These are phyloP conservation scores for Spathaspora arborariae DNA, from an alignment of 805 yeast genomes.

Conservation along the genomic window DNA sequence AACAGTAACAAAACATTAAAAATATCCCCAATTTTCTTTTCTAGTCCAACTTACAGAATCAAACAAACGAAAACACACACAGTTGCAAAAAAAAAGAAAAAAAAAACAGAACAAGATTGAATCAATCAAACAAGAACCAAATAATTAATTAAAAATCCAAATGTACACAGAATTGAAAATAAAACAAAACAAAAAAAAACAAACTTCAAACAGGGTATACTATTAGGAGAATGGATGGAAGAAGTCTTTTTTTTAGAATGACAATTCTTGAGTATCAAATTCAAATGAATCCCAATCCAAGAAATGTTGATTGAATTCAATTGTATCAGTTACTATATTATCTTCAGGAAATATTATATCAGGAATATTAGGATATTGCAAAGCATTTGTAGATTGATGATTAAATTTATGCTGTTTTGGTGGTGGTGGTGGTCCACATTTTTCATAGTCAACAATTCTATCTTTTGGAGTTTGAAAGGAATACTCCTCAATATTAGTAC, in stretches of 20 bases:
- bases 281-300: conserved; percentile 1
- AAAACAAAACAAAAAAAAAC: neutral
- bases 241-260: neutral
- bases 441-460: conserved; percentile 1
- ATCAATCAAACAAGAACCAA: neutral
- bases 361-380: neutral
- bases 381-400: neutral
- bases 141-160: neutral
- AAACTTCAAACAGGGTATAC: neutral
- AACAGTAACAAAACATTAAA: neutral
- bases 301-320: neutral
- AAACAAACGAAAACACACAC: neutral
- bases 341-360: neutral
- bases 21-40: neutral
- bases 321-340: neutral
- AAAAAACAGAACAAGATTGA: neutral
- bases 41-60: neutral
- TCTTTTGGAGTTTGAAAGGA: conserved; percentile 5
- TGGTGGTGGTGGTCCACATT: neutral
- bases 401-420: conserved; percentile 2
- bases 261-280: neutral
- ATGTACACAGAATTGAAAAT: neutral
- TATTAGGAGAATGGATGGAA: neutral
- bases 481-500: neutral
- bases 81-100: neutral